Evolutionary conservation across 2,329 filamentous ascomycete genomes (phyloP), one percentile per base, ranked within the genome.

Genomic region (Aureobasidium zeae): DNA sequence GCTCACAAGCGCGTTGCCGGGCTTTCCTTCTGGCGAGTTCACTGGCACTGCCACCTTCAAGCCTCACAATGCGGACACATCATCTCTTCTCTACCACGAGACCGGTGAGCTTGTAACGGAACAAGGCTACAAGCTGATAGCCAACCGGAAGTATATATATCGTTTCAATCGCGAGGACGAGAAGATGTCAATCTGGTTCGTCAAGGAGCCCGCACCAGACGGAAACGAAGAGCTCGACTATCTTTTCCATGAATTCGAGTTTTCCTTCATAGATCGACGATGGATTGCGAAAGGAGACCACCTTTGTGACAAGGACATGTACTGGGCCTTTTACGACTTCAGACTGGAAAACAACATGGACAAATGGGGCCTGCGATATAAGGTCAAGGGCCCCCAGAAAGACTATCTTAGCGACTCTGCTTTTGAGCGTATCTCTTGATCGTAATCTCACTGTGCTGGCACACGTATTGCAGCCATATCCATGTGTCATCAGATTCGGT

Each of bases 181-280:
- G 54, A 65, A 62, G 31, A 68, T 89, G 20, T 81, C 75, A 47
- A 79, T 82, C 1, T 89, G 83, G 83, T 88, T 88, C 53, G 77
- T 77, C 28, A 77, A 78, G 49, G 76, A 83, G 22, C 80, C 86
- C 50, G 70, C 70, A 9, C 47, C 53, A 19, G 50, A 57, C 1
- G 57, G 55, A 34, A 44, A 51, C 16, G 60, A 62, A 49, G 60
- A 62, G 42, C 78, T 79, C 0, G 83, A 86, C 55, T 83, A 86
- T 50, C 64, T 87, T 15, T 89, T 88, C 59, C 83, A 87, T 53
- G 73, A 79, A 49, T 64, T 88, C n/a, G 72, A 81, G 46, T 83
- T 87, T 49, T 48, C 67, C 22, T 52, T 58, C 1, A 49, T 58
- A 4, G 53, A 59, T 9, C 34, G 43, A 17, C 45, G 49, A 1